Evolutionary conservation across 1,284 basidiomycete species (phyloP), one percentile per base, ranked within the genome.

Genomic region (Porogramme epimiltina): DNA sequence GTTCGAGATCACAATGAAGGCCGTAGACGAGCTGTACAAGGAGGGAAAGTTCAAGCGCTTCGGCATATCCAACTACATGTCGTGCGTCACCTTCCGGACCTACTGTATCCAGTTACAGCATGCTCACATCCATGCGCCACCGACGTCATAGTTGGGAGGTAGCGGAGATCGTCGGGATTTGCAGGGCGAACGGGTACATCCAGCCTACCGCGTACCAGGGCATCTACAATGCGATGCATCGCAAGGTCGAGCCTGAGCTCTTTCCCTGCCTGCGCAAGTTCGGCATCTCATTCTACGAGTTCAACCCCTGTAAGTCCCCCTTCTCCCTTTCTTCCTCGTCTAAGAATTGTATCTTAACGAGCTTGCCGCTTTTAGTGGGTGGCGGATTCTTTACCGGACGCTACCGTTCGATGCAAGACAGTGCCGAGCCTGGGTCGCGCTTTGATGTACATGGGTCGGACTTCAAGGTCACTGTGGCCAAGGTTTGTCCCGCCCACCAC

Each of bases 161-260:
- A 1, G 83, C 85, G 2, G 76, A 85, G 63, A 82, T 88, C 4
- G 75, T 82, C n/a, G 65, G 62, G 2, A 79, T 87, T 51, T 82
- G 80, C 67, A 74, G 72, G 39, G 65, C 70, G 9, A 77, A 82
- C 50, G 78, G 76, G 1, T 87, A 75, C 58, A 75, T 87, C 55
- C 74, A 79, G 64, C 87, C 88, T 1, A 80, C 81, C 0, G 83
- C 77, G 1, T 90, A 90, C 63, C 87, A 91, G 65, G 87, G 85
- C 4, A 72, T 81, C 49, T 83, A 82, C 62, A 83, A 80, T 54
- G 78, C 77, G 2, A 69, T 83, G 20, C 77, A 82, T 57, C 67
- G 72, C 28, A 65, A 65, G 25, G 78, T 80, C 36, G 84, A 85
- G 61, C 75, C 79, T 0, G 84, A 85, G 58, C 71, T 86, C 18